Evolutionary conservation across 2,329 filamentous ascomycete species (phyloP).

Genomic region (Colletotrichum tropicale): DNA sequence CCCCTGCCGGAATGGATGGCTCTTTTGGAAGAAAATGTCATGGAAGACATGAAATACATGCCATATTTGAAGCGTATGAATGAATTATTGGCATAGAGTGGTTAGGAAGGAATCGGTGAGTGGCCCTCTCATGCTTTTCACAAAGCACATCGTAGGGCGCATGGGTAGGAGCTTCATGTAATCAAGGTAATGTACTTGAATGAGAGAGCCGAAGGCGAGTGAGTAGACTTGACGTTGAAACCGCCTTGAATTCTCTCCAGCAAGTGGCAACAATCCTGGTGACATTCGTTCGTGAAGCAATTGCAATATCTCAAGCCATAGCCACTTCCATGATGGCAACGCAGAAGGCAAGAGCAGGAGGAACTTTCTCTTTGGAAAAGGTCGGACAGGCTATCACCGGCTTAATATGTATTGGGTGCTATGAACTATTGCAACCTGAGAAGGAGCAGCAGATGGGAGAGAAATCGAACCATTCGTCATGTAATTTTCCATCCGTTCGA

Average conservation of each 20-base stretch:
- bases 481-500: too few relatives aligned
- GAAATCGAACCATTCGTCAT: too few relatives aligned
- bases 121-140: background rate
- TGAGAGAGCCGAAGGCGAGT: background rate
- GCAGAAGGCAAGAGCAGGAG: too few relatives aligned
- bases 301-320: background rate
- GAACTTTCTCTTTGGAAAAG: too few relatives aligned
- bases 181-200: background rate
- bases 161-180: background rate
- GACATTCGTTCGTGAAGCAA: background rate
- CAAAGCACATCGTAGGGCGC: background rate
- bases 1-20: background rate
- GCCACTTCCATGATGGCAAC: background rate
- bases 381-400: too few relatives aligned
- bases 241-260: background rate
- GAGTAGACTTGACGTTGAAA: background rate
- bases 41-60: too few relatives aligned
- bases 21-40: background rate
- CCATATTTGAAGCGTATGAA: too few relatives aligned
- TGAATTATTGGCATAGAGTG: too few relatives aligned
- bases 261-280: background rate
- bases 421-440: too few relatives aligned
- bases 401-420: too few relatives aligned
- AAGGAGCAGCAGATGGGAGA: too few relatives aligned
- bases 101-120: background rate